Evolutionary conservation across 2,329 filamentous ascomycete genomes (phyloP).

Genomic region (Fusarium sp.): DNA sequence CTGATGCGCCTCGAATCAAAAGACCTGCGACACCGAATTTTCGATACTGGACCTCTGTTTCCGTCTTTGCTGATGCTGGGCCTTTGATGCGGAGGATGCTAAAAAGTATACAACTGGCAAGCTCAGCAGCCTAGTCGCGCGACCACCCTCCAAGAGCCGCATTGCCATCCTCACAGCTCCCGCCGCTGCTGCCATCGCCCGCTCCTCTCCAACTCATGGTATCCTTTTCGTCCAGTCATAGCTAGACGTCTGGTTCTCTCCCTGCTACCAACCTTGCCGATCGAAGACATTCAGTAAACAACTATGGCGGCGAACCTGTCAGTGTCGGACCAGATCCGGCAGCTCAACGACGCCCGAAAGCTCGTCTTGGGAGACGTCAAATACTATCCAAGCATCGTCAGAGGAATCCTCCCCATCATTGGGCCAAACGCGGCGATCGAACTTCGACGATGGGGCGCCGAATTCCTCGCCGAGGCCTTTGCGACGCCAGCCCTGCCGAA

Average conservation of each 20-base stretch:
- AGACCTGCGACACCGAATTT: slow-evolving; percentile 12
- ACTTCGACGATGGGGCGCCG: slow-evolving; percentile 93
- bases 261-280: not conserved
- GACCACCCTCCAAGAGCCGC: slow-evolving; percentile 40
- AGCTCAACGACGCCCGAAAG: slow-evolving; percentile 90
- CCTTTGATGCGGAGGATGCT: slow-evolving; percentile 46
- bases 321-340: slow-evolving; percentile 81
- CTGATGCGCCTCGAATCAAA: slow-evolving; percentile 1
- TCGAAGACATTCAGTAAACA: slow-evolving; percentile 16
- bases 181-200: slow-evolving; percentile 15
- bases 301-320: slow-evolving; percentile 68
- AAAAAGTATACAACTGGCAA: slow-evolving; percentile 41
- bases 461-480: slow-evolving; percentile 96
- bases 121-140: slow-evolving; percentile 49
- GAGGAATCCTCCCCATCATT: slow-evolving; percentile 93
- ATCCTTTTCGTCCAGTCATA: not conserved
- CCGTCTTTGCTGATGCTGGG: slow-evolving; percentile 18
- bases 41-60: not conserved
- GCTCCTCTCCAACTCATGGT: slow-evolving; percentile 23
- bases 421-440: slow-evolving; percentile 79
- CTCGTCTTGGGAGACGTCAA: slow-evolving; percentile 88
- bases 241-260: slow-evolving; percentile 1
- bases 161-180: slow-evolving; percentile 36
- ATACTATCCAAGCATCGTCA: slow-evolving; percentile 92
- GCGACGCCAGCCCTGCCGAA: slow-evolving; percentile 85